These are phyloP conservation scores for Coemansia sp. DNA, from an alignment of 192 early-diverging fungal species.

Conservation along the genomic window DNA sequence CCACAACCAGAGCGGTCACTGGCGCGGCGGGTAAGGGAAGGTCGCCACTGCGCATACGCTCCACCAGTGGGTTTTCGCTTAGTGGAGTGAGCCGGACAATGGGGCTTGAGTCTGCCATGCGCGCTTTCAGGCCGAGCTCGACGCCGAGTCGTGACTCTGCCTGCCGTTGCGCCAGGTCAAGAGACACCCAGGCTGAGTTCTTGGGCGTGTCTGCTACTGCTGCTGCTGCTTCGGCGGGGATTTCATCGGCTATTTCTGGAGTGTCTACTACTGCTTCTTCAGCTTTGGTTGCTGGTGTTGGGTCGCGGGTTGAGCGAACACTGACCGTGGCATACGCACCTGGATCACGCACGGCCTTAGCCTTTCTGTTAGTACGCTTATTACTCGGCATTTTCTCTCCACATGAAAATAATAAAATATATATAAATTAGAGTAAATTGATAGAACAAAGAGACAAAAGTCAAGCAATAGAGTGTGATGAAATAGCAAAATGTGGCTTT, in stretches of 20 bases:
- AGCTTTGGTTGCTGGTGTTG: background rate
- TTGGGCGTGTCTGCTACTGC: background rate
- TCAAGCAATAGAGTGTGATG: no score
- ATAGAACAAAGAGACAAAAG: no score
- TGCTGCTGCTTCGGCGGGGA: background rate
- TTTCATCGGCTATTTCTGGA: background rate
- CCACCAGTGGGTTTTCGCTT: constrained; percentile 26
- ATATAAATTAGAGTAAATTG: background rate
- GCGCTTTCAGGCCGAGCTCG: constrained; percentile 14
- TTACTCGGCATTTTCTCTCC: background rate
- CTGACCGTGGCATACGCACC: constrained; percentile 19
- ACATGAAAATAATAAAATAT: background rate
- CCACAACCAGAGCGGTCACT: background rate
- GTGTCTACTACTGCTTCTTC: background rate
- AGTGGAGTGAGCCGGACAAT: background rate
- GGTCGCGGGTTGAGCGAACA: constrained; percentile 1
- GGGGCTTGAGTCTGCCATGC: background rate
- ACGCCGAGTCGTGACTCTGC: constrained; percentile 15
- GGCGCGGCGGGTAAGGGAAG: background rate
- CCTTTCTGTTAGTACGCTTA: background rate
- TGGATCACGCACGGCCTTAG: constrained; percentile 17
- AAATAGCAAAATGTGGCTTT: background rate
- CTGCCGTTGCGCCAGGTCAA: constrained; percentile 23
- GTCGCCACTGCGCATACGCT: constrained; percentile 11
- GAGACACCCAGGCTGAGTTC: constrained; percentile 9